Percentiles rank a stretch among this genome's conserved stretches.
Evolutionary conservation across 257 asterid genomes (phyloP).

Genomic region (Jacaranda mimosifolia): DNA sequence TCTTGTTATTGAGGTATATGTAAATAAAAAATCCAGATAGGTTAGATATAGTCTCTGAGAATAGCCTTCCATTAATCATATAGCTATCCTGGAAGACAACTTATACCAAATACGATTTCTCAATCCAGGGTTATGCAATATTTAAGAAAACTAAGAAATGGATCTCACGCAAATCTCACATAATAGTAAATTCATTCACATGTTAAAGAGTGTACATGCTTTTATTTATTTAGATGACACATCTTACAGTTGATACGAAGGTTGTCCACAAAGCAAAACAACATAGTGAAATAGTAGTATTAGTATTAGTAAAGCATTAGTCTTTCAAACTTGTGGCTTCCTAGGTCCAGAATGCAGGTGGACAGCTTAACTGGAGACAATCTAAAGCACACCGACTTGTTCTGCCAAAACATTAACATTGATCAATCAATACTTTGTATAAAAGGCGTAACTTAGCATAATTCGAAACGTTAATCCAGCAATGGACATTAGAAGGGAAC

Average conservation of each 20-base stretch:
- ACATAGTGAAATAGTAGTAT: conserved; percentile 1
- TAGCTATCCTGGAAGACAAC: no score
- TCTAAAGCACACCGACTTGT: conserved; percentile 82
- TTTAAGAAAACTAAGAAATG: neutral
- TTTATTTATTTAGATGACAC: conserved; percentile 28
- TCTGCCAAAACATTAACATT: conserved; percentile 51
- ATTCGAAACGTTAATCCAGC: neutral
- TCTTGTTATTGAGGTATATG: no score
- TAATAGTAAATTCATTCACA: conserved; percentile 9
- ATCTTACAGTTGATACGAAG: conserved; percentile 9
- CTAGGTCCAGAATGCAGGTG: conserved; percentile 70
- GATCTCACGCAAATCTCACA: conserved; percentile 4
- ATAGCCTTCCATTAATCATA: no score
- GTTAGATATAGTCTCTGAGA: no score
- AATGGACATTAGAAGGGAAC: neutral
- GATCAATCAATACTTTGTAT: neutral
- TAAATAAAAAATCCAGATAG: no score
- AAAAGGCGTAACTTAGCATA: conserved; percentile 1
- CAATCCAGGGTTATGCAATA: no score
- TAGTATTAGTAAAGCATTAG: neutral
- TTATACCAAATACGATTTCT: no score
- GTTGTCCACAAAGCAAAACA: conserved; percentile 16
- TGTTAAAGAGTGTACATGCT: conserved; percentile 12
- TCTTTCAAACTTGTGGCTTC: conserved; percentile 34
- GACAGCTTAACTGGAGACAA: conserved; percentile 63